phyloP scores from a whole-genome alignment of 306 rosid genomes.

The Crataegus laevigata region DNA sequence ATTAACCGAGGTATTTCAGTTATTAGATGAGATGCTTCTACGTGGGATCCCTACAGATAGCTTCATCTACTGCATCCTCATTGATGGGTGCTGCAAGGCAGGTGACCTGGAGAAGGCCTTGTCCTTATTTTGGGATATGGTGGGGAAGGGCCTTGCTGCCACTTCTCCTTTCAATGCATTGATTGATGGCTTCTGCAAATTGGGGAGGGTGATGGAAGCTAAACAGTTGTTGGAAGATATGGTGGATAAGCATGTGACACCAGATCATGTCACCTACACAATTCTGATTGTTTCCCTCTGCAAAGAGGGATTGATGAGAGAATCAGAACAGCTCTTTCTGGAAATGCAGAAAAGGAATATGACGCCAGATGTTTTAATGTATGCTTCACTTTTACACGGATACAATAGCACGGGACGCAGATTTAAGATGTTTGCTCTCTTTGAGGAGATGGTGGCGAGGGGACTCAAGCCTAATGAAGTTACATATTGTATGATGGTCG shows the following conservation, averaged over 20 bases:
- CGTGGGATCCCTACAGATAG: slow-evolving; percentile 26
- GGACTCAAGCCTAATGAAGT: slow-evolving; percentile 28
- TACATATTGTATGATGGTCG: slow-evolving; percentile 18
- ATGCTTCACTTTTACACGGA: slow-evolving; percentile 29
- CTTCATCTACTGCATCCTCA: slow-evolving; percentile 28
- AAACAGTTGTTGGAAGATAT: slow-evolving; percentile 23
- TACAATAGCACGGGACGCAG: slow-evolving; percentile 25
- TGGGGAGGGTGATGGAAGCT: slow-evolving; percentile 30
- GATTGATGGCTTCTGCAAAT: slow-evolving; percentile 35
- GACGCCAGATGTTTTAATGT: slow-evolving; percentile 19
- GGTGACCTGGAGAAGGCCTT: slow-evolving; percentile 30
- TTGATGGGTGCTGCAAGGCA: slow-evolving; percentile 37
- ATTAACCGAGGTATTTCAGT: slow-evolving; percentile 27
- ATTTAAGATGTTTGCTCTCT: slow-evolving; percentile 24
- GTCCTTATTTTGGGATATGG: slow-evolving; percentile 24
- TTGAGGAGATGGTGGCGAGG: slow-evolving; percentile 30
- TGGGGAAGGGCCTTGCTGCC: slow-evolving; percentile 27
- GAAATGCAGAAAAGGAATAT: slow-evolving; percentile 30
- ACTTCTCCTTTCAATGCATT: slow-evolving; percentile 30
- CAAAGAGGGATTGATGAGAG: slow-evolving; percentile 24
- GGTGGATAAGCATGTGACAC: slow-evolving; percentile 22
- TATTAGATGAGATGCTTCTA: slow-evolving; percentile 32
- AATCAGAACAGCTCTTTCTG: slow-evolving; percentile 32
- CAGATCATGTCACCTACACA: slow-evolving; percentile 28
- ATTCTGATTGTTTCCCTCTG: slow-evolving; percentile 29